Conservation (phyloP, 1,284 basidiomycete genomes). For the Gomphus bonarii region DNA sequence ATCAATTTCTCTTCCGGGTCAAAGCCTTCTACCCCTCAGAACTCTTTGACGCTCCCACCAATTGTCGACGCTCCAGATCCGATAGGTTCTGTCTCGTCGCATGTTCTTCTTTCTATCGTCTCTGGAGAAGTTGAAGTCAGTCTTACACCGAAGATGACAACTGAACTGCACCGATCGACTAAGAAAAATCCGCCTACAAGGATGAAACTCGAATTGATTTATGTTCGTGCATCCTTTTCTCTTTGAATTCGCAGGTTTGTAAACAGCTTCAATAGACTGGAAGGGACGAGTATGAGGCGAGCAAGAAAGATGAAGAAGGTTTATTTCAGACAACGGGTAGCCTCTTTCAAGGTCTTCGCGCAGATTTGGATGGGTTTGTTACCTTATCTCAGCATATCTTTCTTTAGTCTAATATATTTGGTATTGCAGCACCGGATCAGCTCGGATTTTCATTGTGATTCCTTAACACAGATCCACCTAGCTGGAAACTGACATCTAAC, state of each 20-base stretch:
- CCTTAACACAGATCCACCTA: neutral
- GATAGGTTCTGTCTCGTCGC: constrained; percentile 45
- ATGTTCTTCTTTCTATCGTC: constrained; percentile 74
- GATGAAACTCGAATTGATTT: constrained; percentile 81
- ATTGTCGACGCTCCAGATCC: constrained; percentile 40
- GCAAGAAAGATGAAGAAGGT: constrained; percentile 53
- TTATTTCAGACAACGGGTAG: constrained; percentile 55
- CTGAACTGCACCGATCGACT: constrained; percentile 84
- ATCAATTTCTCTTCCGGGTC: constrained; percentile 33
- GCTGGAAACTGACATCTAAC: constrained; percentile 11
- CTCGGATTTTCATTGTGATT: constrained; percentile 70
- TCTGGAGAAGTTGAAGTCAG: constrained; percentile 73
- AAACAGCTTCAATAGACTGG: constrained; percentile 47
- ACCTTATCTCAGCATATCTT: constrained; percentile 8
- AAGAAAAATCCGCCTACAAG: constrained; percentile 87
- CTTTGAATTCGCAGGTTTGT: neutral
- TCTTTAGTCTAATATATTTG: constrained; percentile 5
- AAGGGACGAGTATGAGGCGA: constrained; percentile 80
- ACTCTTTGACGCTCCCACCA: constrained; percentile 20
- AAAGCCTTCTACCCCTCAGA: constrained; percentile 25
- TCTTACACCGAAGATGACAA: constrained; percentile 60
- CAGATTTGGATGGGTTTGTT: constrained; percentile 69
- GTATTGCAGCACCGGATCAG: constrained; percentile 41
- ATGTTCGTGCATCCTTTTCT: constrained; percentile 36
- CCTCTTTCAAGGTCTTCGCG: constrained; percentile 79